A percentile compares a stretch with the other conserved stretches of the same genome.
Evolutionary conservation across 2,329 filamentous ascomycete species (phyloP).

Genomic region (Whalleya microplaca): DNA sequence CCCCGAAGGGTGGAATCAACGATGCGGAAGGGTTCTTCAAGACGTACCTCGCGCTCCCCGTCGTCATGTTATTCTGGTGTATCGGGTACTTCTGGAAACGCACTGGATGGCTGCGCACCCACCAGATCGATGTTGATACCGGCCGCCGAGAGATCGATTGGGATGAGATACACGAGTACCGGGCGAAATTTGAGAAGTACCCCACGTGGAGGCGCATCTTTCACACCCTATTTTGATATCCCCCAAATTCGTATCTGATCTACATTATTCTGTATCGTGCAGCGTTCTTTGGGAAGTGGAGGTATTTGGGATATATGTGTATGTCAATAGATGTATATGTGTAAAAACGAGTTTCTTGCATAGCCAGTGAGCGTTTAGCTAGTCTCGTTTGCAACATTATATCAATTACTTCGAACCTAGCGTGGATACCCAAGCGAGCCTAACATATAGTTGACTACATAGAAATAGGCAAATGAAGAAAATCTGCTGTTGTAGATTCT

Average conservation of each 20-base stretch:
- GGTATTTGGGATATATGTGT: neutral
- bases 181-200: slow-evolving; percentile 47
- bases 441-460: neutral
- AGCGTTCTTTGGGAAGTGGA: neutral
- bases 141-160: slow-evolving; percentile 66
- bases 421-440: neutral
- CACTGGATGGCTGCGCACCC: slow-evolving; percentile 57
- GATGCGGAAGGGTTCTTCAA: slow-evolving; percentile 55
- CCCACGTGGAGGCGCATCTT: slow-evolving; percentile 49
- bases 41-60: slow-evolving; percentile 56
- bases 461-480: neutral
- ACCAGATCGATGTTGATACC: slow-evolving; percentile 69
- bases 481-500: neutral
- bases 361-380: neutral
- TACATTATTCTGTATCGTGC: neutral
- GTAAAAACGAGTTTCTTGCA: slow-evolving; percentile 4
- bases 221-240: slow-evolving; percentile 37
- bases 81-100: slow-evolving; percentile 67
- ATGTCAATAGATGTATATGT: slow-evolving; percentile 8
- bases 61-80: slow-evolving; percentile 58
- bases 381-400: neutral
- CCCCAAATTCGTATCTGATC: neutral
- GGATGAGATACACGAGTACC: slow-evolving; percentile 57
- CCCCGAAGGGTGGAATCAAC: slow-evolving; percentile 36
- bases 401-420: neutral